phyloP scores from a whole-genome alignment of 225 moss, liverwort and hornwort species.

The Pseudoscleropodium purum region DNA sequence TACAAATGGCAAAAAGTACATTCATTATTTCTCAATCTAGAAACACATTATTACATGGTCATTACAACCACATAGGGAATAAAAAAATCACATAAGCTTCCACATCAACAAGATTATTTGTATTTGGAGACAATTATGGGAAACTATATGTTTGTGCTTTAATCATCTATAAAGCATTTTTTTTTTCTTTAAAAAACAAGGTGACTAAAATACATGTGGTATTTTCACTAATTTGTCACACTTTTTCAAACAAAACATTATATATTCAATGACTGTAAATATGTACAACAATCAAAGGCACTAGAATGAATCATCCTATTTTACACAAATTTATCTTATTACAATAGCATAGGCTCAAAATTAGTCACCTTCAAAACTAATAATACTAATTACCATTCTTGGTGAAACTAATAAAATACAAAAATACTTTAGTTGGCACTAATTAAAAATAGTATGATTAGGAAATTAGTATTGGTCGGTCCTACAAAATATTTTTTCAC shows the following conservation, averaged over 20 bases:
- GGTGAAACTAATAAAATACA: neutral
- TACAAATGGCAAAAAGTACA: neutral
- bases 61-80: neutral
- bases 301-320: neutral
- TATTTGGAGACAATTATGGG: fast-evolving
- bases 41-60: fast-evolving
- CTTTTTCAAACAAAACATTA: neutral
- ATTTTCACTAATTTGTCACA: neutral
- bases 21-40: neutral
- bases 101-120: neutral
- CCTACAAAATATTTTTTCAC: neutral
- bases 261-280: neutral
- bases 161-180: neutral
- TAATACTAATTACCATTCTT: neutral
- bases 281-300: too few species aligned
- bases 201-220: neutral
- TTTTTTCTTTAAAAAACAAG: neutral
- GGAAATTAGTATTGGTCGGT: neutral
- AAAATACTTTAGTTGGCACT: neutral
- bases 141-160: neutral
- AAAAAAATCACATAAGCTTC: neutral
- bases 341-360: neutral
- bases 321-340: neutral
- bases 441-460: neutral
- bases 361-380: neutral